These are phyloP conservation scores for Priceomyces medius DNA, from an alignment of 805 yeast genomes.

Conservation along the genomic window DNA sequence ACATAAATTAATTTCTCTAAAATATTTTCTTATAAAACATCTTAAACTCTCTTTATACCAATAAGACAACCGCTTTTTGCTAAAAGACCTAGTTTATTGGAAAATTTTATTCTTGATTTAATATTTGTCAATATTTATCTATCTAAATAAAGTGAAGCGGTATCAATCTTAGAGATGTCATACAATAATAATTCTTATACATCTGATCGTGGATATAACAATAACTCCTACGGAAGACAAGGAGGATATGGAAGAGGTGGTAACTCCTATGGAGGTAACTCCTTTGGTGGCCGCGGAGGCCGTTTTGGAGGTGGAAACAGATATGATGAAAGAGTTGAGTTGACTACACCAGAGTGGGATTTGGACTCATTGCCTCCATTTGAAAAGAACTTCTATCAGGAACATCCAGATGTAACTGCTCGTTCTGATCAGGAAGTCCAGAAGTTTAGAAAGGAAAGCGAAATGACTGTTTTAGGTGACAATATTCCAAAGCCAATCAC, in stretches of 20 bases:
- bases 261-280: conserved; percentile 35
- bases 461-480: conserved; percentile 80
- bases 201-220: conserved; percentile 14
- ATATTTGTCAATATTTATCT: neutral
- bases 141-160: neutral
- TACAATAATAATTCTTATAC: conserved; percentile 33
- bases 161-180: conserved; percentile 31
- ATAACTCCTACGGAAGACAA: conserved; percentile 31
- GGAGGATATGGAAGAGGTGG: conserved; percentile 33
- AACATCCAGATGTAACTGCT: conserved; percentile 71
- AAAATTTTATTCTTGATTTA: no score
- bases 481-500: conserved; percentile 95
- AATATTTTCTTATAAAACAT: neutral
- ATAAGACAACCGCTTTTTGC: neutral
- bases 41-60: no score
- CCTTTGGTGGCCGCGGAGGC: conserved; percentile 36
- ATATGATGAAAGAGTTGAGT: conserved; percentile 45
- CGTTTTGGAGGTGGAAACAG: conserved; percentile 34
- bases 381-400: conserved; percentile 92
- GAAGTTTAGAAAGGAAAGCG: conserved; percentile 75
- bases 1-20: neutral
- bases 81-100: neutral
- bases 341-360: conserved; percentile 81
- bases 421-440: conserved; percentile 74
- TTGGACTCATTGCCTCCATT: conserved; percentile 74